Conservation (phyloP, 306 rosid genomes). For the Malus asiatica region DNA sequence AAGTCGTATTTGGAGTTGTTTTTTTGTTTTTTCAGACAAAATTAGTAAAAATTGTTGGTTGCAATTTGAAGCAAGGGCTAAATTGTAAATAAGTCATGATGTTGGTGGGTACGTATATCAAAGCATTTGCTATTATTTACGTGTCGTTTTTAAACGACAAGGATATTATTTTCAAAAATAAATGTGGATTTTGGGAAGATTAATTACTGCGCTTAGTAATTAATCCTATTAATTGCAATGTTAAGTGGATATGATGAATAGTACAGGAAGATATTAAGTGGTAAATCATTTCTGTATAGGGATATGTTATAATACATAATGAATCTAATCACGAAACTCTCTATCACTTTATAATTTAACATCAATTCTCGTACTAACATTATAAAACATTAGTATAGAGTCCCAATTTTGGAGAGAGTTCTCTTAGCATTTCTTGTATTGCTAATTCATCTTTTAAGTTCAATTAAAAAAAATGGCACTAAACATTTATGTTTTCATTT, state of each 20-base stretch:
- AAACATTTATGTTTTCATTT: too few species aligned
- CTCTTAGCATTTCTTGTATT: too few species aligned
- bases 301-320: too few species aligned
- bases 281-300: too few species aligned
- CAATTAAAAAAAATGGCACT: too few species aligned
- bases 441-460: background rate
- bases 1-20: background rate
- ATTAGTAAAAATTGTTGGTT: background rate
- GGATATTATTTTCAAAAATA: background rate
- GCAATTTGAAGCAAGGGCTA: background rate
- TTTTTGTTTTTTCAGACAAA: background rate
- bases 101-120: background rate
- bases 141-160: background rate
- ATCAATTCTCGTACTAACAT: too few species aligned
- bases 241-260: background rate
- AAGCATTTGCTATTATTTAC: background rate
- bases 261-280: background rate
- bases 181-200: background rate
- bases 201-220: background rate
- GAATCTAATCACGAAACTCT: too few species aligned
- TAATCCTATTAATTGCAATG: background rate
- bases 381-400: too few species aligned
- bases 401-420: too few species aligned
- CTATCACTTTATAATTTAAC: too few species aligned
- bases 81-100: background rate